These are phyloP conservation scores for Botrytis hyacinthi DNA, from an alignment of 2,329 filamentous ascomycete species.

Conservation along the genomic window DNA sequence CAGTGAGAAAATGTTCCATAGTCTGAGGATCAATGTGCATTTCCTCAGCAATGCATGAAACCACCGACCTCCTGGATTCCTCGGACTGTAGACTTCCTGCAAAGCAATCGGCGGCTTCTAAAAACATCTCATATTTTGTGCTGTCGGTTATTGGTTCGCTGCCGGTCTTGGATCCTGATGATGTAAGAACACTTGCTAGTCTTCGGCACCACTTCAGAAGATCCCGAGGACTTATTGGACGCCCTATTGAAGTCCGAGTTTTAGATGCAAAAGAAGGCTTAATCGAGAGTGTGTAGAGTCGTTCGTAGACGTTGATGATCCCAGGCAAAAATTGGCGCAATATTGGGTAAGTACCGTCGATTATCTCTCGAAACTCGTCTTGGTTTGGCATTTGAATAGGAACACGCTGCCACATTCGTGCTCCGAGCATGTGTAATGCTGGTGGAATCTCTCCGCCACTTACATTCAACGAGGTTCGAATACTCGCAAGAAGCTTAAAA, in stretches of 20 bases:
- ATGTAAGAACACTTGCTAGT: conserved; percentile 62
- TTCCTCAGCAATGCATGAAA: conserved; percentile 74
- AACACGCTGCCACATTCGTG: conserved; percentile 82
- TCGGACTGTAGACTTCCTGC: conserved; percentile 73
- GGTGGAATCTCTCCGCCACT: conserved; percentile 67
- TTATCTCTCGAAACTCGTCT: conserved; percentile 71
- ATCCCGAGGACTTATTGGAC: conserved; percentile 68
- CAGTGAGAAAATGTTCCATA: conserved; percentile 71
- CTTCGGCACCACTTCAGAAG: conserved; percentile 89
- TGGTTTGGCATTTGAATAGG: conserved; percentile 63
- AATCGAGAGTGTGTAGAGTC: conserved; percentile 47
- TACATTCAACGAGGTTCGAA: conserved; percentile 71
- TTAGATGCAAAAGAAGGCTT: conserved; percentile 47
- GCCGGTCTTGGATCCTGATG: conserved; percentile 61
- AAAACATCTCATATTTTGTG: conserved; percentile 78
- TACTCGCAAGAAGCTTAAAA: conserved; percentile 89
- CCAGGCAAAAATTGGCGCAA: conserved; percentile 61
- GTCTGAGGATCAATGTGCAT: conserved; percentile 83
- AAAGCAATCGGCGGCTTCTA: conserved; percentile 93
- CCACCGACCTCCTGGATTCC: conserved; percentile 57
- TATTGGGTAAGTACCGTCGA: conserved; percentile 67
- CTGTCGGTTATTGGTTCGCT: conserved; percentile 71
- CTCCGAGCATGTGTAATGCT: conserved; percentile 68
- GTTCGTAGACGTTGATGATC: conserved; percentile 58
- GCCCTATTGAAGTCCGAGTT: conserved; percentile 49